Base-by-base conservation (phyloP, 371 early-diverging fungal species). In the Apophysomyces variabilis region DNA sequence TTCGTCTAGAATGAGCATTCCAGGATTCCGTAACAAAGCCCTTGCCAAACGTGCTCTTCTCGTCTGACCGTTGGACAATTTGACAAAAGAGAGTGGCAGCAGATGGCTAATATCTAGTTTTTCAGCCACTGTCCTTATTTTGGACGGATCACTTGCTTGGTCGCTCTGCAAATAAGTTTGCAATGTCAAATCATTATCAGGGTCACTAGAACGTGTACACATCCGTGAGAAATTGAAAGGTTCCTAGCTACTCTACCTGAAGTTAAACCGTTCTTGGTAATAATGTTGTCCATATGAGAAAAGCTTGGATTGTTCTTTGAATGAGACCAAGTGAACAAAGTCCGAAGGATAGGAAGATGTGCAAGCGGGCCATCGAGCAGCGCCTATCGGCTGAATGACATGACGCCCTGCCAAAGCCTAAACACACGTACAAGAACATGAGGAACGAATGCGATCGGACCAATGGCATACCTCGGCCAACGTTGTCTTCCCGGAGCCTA, bases 51-150 rank as follows among this genome's bases (percentile, higher is more conserved):
- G 69, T n/a, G 82, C 81, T 39, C 89, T 77, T 60, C 87, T 64
- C 5, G 83, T 78, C 62, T 88, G 89, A 7, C 88, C 88, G 65
- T 86, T 88, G 1, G 85, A 84, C 12, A 88, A 62, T 47, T 86
- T 86, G 43, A 86, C 71, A 71, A 88, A 80, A 1, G 82, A 80
- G 2, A 86, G 56, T 0, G 64, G 66, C 37, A 86, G 39, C 21
- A 84, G 61, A 38, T 71, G 72, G 0, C 61, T 62, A 11, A 81
- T 65, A 57, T 79, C 68, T 5, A 83, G 66, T 56, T 71, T 66
- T 39, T 70, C 64, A 1, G 79, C 73, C 7, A 78, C 70, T 11
- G 69, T 37, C 5, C 61, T 18, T n/a, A 75, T 65, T 12, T 63
- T 45, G n/a, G 65, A 38, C 16, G 58, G 16, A 18, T 60, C 50